Percentiles rank a stretch among this genome's conserved stretches.
These are phyloP conservation scores for Grosmannia penicillata DNA, from an alignment of 2,329 filamentous ascomycete species.

Conservation along the genomic window DNA sequence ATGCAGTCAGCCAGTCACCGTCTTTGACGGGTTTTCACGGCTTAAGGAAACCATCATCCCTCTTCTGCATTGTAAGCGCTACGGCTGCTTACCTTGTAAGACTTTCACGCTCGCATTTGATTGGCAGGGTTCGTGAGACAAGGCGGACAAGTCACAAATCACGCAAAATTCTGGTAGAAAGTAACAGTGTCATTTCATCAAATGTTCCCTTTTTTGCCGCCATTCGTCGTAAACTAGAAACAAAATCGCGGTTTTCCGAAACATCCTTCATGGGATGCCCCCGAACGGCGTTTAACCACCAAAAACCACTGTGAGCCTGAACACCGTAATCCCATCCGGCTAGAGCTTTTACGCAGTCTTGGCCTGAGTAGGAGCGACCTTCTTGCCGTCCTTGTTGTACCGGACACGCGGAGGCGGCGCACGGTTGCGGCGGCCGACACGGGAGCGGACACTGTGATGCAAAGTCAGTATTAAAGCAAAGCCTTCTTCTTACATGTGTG, in stretches of 20 bases:
- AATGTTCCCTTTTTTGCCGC: not conserved
- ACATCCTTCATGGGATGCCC: not conserved
- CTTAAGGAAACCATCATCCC: too few relatives aligned
- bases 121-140: too few relatives aligned
- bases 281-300: conserved; percentile 2
- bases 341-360: conserved; percentile 30
- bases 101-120: too few relatives aligned
- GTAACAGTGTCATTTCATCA: too few relatives aligned
- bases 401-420: conserved; percentile 92
- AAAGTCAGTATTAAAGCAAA: conserved; percentile 6
- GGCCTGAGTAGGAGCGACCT: conserved; percentile 79
- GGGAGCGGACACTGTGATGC: conserved; percentile 74
- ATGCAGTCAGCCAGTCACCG: too few relatives aligned
- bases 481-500: not conserved
- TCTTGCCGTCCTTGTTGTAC: conserved; percentile 99
- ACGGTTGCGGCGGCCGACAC: conserved; percentile 95
- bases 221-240: conserved; percentile 1
- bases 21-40: too few relatives aligned
- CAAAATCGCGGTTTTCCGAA: not conserved
- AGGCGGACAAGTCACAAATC: too few relatives aligned
- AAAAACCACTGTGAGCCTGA: not conserved
- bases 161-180: too few relatives aligned
- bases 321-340: not conserved
- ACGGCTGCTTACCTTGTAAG: too few relatives aligned
- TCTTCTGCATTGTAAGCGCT: too few relatives aligned